A percentile compares a stretch with the other conserved stretches of the same genome.
Conservation (phyloP, 1,284 basidiomycete species). For the Microbotryomycetes sp. region DNA sequence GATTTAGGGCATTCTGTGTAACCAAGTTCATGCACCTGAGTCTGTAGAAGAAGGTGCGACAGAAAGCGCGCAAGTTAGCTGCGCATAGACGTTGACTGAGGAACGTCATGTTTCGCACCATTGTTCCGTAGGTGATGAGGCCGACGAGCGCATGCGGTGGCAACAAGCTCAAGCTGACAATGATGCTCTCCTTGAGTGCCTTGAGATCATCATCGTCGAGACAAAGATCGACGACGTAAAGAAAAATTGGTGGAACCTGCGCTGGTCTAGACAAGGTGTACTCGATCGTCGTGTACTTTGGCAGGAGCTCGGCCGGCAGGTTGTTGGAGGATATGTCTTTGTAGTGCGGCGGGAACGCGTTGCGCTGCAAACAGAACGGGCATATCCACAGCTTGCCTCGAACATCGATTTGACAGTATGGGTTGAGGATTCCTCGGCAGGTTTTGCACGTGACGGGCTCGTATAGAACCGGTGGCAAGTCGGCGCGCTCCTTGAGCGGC, state of each 20-base stretch:
- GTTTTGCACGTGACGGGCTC: conserved; percentile 98
- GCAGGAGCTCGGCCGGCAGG: conserved; percentile 86
- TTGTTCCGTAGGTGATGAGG: conserved; percentile 91
- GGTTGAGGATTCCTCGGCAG: conserved; percentile 90
- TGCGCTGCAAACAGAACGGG: conserved; percentile 93
- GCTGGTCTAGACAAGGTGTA: conserved; percentile 89
- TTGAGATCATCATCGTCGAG: conserved; percentile 86
- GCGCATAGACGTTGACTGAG: background rate
- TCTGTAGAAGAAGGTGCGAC: conserved; percentile 46
- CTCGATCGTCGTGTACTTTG: conserved; percentile 99
- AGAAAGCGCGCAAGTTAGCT: background rate
- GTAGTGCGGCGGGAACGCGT: conserved; percentile 96
- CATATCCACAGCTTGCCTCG: conserved; percentile 99
- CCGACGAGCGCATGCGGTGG: conserved; percentile 92
- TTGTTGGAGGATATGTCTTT: conserved; percentile 98
- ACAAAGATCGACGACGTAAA: conserved; percentile 96
- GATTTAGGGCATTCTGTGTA: conserved; percentile 96
- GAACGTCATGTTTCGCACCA: conserved; percentile 52
- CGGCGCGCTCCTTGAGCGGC: conserved; percentile 88
- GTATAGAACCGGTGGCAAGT: conserved; percentile 92
- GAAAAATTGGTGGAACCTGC: conserved; percentile 87
- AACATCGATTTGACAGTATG: conserved; percentile 85
- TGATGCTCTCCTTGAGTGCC: conserved; percentile 88
- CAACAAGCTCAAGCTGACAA: conserved; percentile 85
- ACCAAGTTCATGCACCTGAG: conserved; percentile 97